Conservation (phyloP, 805 yeast genomes). For the Metschnikowia similis region DNA sequence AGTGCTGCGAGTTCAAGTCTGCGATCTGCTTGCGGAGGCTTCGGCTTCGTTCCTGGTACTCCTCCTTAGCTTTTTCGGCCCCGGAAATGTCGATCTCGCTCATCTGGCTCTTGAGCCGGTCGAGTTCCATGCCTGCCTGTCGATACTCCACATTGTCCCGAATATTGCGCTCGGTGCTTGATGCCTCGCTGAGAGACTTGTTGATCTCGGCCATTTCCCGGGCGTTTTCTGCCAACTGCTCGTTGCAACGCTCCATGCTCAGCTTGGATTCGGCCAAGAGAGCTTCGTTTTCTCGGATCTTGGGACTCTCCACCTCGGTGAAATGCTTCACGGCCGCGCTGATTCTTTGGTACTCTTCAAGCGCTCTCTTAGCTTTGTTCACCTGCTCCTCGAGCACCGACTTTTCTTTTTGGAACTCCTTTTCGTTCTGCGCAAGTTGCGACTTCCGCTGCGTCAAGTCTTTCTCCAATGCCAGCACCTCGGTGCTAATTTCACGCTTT, state of each 20-base stretch:
- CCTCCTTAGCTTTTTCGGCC: constrained; percentile 58
- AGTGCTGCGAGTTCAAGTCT: constrained; percentile 55
- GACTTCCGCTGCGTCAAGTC: not conserved
- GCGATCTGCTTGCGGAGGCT: constrained; percentile 49
- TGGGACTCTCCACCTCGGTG: constrained; percentile 17
- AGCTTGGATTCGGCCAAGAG: not conserved
- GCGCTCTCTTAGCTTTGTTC: not conserved
- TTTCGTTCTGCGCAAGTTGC: constrained; percentile 6
- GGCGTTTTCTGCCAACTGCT: constrained; percentile 14
- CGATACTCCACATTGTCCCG: constrained; percentile 61
- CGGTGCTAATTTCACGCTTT: constrained; percentile 14
- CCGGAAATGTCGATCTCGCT: constrained; percentile 45
- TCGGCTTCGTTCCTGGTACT: constrained; percentile 56
- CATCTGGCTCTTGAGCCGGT: constrained; percentile 36
- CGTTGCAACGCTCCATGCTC: constrained; percentile 8
- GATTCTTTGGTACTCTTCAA: constrained; percentile 5
- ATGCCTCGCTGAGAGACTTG: constrained; percentile 49
- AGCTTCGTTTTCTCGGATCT: constrained; percentile 22
- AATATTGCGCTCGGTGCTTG: constrained; percentile 57
- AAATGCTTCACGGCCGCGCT: constrained; percentile 15
- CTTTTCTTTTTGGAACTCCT: constrained; percentile 1
- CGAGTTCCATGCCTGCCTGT: constrained; percentile 37
- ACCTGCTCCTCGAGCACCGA: not conserved
- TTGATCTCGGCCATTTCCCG: constrained; percentile 30
- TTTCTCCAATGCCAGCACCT: constrained; percentile 7